Base-by-base conservation (phyloP, 805 yeast genomes). In the Candida cerambycidarum region DNA sequence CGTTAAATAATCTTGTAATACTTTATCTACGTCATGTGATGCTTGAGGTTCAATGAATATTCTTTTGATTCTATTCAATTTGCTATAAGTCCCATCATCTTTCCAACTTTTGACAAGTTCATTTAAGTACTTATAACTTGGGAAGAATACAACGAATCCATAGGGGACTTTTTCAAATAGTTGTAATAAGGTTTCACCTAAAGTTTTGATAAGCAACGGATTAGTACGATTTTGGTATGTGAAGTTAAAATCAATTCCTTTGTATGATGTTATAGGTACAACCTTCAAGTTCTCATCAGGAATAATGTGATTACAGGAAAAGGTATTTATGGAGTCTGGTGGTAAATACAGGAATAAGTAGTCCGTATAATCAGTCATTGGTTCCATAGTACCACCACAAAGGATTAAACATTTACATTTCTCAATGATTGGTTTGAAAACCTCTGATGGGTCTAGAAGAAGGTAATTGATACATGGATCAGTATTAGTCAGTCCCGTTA, bases 301-400 rank as follows among this genome's bases (percentile, higher is more conserved):
- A 11, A 90, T 85, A 6, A 92, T 78, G 63, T 90, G 98, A 30
- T 85, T 88, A 66, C 97, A 90, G 2, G 82, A 71, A 55, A 87
- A 85, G 21, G 66, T 70, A 18, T 69, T 62, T 7, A 86, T 71
- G 32, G 73, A 51, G 0, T 60, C 55, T 0, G 54, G 42, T 0
- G 62, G 48, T 1, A 69, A 51, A 32, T 77, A 73, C 0, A 95
- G 95, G 38, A 87, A 79, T 28, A 89, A 62, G 48, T 73, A 78
- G n/a, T 78, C 67, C 5, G 75, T 62, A 57, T 82, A 85, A 50
- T 90, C 96, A n/a, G 70, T 56, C 25, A 82, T 69, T 0, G 97
- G 97, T 56, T 86, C 92, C 96, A 89, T 88, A 0, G 98, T 90
- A 11, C 98, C 98, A 27, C 98, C 98, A 1, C 96, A 93, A 2